Evolutionary conservation across 106 monocot species (phyloP), one percentile per base, ranked within the genome.

Genomic region (Posidonia australis): DNA sequence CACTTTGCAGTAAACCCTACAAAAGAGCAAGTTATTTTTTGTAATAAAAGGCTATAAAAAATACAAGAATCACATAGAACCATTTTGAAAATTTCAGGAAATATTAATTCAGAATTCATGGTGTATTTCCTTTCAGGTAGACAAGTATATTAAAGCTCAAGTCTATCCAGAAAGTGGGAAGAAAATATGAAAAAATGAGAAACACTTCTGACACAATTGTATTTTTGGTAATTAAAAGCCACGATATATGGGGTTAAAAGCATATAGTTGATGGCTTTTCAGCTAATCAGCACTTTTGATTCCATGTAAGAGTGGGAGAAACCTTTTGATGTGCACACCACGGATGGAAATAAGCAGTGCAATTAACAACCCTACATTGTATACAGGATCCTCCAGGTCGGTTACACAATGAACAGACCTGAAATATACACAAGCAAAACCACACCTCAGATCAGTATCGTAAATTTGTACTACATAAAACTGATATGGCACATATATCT

Each of bases 311-410:
- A 36, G 36, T 36, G 7, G 46, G 21, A 66, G 31, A 48, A 66
- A 93, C 92, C 85, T 81, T 85, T 83, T 83, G 76, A 47, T 85
- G 92, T 17, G 88, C 92, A 83, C 92, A 93, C 92, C 92, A 93
- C 51, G 92, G 85, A 75, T 93, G 92, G 67, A 93, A 93, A 63
- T 81, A 41, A 52, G 77, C 48, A 46, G 74, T 57, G 25, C 92
- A 93, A 70, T 69, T 74, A 29, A 59, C 19, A 75, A 88, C 74
- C 61, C 92, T 85, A 51, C 92, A 93, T 56, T 54, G 44, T 67
- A 88, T 84, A 54, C 85, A 85, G 30, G 83, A 80, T 48, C 92
- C 92, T 5, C 88, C 74, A 67, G 67, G 43, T 52, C 74, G 59
- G 13, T 75, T 75, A 68, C 74, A 75, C 43, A 75, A 62, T 19